phyloP scores from a whole-genome alignment of 768 basidiomycete genomes.

The Cystofilobasidium ferigula region DNA sequence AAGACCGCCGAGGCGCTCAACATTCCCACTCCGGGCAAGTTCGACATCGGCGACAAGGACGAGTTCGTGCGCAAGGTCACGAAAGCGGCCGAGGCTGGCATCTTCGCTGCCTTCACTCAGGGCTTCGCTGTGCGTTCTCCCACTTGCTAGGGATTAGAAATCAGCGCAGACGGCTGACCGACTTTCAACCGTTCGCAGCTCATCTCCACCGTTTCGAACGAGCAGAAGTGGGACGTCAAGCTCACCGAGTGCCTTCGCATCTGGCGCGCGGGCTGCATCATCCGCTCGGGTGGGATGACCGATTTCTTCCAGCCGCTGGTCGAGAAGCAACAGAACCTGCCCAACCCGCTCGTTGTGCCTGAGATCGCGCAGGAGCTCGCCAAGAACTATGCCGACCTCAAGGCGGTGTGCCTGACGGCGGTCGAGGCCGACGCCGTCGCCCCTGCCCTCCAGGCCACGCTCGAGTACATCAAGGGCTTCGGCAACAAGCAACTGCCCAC shows the following conservation, averaged over 20 bases:
- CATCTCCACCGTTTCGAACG: neutral
- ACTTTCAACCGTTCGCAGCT: neutral
- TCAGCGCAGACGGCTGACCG: constrained; percentile 32
- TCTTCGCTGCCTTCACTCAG: constrained; percentile 36
- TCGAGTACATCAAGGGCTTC: constrained; percentile 13
- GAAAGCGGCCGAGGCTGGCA: constrained; percentile 34
- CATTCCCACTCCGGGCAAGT: constrained; percentile 31
- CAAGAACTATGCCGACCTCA: constrained; percentile 32
- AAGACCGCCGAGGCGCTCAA: constrained; percentile 32
- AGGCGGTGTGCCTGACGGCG: constrained; percentile 31
- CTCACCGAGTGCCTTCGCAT: constrained; percentile 33
- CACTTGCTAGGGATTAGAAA: neutral
- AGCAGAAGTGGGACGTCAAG: constrained; percentile 33
- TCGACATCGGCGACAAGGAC: constrained; percentile 18
- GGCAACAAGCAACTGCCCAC: constrained; percentile 14
- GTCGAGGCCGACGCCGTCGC: constrained; percentile 32
- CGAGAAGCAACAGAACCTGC: constrained; percentile 24
- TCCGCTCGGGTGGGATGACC: constrained; percentile 31
- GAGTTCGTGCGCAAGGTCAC: constrained; percentile 32
- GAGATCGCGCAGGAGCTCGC: constrained; percentile 33
- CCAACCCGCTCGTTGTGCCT: constrained; percentile 31
- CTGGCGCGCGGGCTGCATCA: constrained; percentile 39
- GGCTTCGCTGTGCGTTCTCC: constrained; percentile 33
- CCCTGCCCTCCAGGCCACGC: constrained; percentile 9
- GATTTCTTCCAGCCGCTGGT: constrained; percentile 32